These are phyloP conservation scores for Aspergillus caelatus DNA, from an alignment of 2,329 filamentous ascomycete genomes.

Conservation along the genomic window DNA sequence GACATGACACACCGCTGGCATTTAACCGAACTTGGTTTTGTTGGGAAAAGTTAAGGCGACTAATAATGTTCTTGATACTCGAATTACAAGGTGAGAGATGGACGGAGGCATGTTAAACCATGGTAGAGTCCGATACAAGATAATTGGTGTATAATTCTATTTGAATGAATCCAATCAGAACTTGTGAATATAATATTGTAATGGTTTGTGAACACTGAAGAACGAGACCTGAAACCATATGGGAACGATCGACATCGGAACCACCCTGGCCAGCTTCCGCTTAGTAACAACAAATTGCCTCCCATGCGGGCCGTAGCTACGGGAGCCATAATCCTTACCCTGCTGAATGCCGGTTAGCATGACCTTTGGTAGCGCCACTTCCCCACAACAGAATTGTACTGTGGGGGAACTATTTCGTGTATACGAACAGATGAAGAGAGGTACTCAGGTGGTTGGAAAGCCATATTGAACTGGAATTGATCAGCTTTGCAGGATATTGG, in stretches of 20 bases:
- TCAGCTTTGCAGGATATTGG: background rate
- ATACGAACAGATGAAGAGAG: background rate
- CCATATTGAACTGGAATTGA: background rate
- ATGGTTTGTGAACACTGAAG: background rate
- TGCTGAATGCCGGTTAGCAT: background rate
- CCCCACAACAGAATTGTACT: background rate
- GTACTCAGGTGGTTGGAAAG: too few relatives aligned
- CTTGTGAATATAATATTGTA: background rate
- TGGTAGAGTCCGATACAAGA: too few relatives aligned
- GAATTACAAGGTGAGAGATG: too few relatives aligned
- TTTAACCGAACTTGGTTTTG: too few relatives aligned
- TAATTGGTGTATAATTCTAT: background rate
- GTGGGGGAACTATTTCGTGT: background rate
- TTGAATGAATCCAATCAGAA: background rate
- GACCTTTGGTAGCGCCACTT: background rate
- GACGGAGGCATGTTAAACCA: too few relatives aligned
- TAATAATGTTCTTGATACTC: too few relatives aligned
- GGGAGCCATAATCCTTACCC: background rate
- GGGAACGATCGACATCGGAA: background rate
- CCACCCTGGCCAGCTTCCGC: background rate
- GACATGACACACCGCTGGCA: too few relatives aligned
- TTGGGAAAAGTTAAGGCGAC: too few relatives aligned
- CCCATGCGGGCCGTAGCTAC: too few relatives aligned
- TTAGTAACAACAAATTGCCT: background rate
- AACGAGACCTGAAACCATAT: background rate